Percentiles rank a stretch among this genome's conserved stretches.
Conservation (phyloP, 2,329 filamentous ascomycete genomes). For the Falciphora oryzae region DNA sequence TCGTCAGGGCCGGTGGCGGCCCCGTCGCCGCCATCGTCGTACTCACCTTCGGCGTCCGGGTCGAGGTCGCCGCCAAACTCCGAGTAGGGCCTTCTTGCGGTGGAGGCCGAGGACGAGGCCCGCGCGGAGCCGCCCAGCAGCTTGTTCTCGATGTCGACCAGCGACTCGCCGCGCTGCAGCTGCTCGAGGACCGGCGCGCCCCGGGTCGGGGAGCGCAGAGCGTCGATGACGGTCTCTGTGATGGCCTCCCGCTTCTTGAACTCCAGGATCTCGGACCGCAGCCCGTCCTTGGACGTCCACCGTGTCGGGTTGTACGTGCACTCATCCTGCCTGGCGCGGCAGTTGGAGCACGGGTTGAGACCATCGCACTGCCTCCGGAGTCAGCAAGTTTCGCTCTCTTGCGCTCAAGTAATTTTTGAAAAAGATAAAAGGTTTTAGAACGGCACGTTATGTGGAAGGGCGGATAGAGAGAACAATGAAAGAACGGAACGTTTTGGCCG, state of each 20-base stretch:
- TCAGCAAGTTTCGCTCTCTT: neutral
- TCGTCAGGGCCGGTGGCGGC: neutral
- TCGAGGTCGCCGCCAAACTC: neutral
- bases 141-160: slow-evolving; percentile 5
- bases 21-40: neutral
- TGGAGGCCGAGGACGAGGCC: neutral
- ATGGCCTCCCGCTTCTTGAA: slow-evolving; percentile 5
- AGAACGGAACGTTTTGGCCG: neutral
- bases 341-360: slow-evolving; percentile 6
- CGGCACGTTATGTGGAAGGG: too few relatives aligned
- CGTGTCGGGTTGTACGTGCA: slow-evolving; percentile 3
- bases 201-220: slow-evolving; percentile 3
- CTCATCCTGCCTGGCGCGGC: slow-evolving; percentile 3
- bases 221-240: slow-evolving; percentile 2
- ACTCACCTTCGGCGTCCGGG: neutral
- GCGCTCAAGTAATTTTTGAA: neutral
- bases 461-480: neutral
- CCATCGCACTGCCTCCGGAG: slow-evolving; percentile 5
- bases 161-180: slow-evolving; percentile 8
- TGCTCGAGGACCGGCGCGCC: slow-evolving; percentile 1
- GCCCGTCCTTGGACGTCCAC: slow-evolving; percentile 9
- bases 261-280: slow-evolving; percentile 7
- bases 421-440: neutral
- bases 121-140: neutral
- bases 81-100: neutral